Evolutionary conservation across 352 stramenopile species (phyloP).

Genomic region (Globisporangium okanoganense): DNA sequence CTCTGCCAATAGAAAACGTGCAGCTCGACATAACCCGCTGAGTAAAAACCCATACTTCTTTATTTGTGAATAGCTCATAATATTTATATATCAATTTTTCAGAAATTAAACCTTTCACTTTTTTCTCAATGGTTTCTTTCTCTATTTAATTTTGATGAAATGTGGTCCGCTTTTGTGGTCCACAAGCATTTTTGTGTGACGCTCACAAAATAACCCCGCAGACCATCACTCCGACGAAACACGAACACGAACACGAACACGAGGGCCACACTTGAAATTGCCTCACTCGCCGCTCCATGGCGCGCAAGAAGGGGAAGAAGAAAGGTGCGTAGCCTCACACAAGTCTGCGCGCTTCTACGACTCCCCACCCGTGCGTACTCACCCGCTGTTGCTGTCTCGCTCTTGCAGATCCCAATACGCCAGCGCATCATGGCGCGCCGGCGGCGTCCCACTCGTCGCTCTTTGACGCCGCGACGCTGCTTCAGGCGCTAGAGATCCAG

Average conservation of each 20-base stretch:
- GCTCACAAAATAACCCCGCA: not conserved
- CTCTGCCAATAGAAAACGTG: too few species aligned
- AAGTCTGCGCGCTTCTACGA: not conserved
- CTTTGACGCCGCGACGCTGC: constrained; percentile 37
- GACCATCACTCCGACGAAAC: constrained; percentile 6
- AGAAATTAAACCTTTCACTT: too few species aligned
- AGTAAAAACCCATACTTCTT: too few species aligned
- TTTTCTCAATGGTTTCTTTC: not conserved
- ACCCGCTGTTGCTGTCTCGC: not conserved
- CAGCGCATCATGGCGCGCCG: not conserved
- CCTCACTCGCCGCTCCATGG: constrained; percentile 31
- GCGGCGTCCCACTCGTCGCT: constrained; percentile 16
- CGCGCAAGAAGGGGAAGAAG: constrained; percentile 79
- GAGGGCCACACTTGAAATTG: not conserved
- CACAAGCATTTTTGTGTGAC: constrained; percentile 5
- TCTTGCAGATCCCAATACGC: not conserved
- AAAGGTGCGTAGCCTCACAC: constrained; percentile 29
- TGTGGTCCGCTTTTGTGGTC: not conserved
- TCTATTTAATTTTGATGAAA: not conserved
- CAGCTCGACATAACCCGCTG: too few species aligned
- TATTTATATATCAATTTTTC: too few species aligned
- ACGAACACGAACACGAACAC: not conserved
- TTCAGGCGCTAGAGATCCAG: constrained; percentile 61
- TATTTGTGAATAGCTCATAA: not conserved
- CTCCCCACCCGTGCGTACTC: not conserved